Evolutionary conservation across 176 grass and related monocot genomes (phyloP), one percentile per base, ranked within the genome.

Genomic region (Dactylis glomerata): DNA sequence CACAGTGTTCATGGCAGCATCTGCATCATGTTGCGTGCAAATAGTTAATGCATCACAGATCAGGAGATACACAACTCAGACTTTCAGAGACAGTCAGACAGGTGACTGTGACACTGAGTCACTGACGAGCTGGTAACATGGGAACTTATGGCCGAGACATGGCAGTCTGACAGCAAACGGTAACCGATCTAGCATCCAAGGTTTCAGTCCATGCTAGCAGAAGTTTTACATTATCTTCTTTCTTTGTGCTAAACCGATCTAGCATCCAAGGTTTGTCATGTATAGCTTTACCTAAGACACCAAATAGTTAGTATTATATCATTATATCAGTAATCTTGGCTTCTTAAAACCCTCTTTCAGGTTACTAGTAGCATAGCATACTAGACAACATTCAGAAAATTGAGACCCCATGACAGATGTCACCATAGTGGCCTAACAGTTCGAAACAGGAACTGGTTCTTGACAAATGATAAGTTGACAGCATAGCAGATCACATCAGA

Each of bases 41-140:
- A 49, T 31, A 50, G 19, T 74, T 31, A 74, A 74, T 74, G 71
- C 71, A 74, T 50, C 26, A 44, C 44, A 74, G 71, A 74, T 74
- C 71, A 50, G 71, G 44, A 74, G 71, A 74, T 49, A 74, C 44
- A 31, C 31, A 41, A 49, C 47, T 49, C 38, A 26, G 54, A 57
- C 22, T 57, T 57, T 57, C 27, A 49, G 70, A 31, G 44, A 74
- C 26, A 27, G 23, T 20, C 6, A 31, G 44, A 74, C 26, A 27
- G 23, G 36, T 12, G 42, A 49, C 70, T 31, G 41, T 22, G 44
- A 74, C 70, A 74, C 26, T 49, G 70, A 74, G 44, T 49, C 70
- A 74, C 44, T 49, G 70, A 74, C 44, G 70, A 74, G 24, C 70
- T 73, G 42, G 41, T 73, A 73, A 74, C 70, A 74, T 50, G 69